Conservation (phyloP, 192 early-diverging fungal species). For the Phycomyces blakesleeanus region DNA sequence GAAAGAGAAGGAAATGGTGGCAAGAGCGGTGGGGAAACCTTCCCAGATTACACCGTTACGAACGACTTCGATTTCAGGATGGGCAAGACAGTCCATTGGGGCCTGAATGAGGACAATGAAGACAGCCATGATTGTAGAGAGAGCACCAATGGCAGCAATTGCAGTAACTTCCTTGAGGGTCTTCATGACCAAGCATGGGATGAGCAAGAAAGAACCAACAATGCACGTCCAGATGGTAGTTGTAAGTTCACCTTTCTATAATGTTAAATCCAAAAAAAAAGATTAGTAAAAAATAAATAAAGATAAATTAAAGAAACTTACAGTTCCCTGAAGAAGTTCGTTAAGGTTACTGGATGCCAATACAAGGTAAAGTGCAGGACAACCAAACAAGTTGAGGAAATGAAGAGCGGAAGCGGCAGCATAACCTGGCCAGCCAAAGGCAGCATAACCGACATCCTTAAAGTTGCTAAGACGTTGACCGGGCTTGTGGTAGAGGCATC, state of each 20-base stretch:
- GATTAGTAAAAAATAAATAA: neutral
- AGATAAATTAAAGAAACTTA: constrained; percentile 9
- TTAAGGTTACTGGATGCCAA: constrained; percentile 70
- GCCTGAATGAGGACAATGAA: constrained; percentile 65
- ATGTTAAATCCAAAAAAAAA: too few species aligned
- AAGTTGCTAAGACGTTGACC: constrained; percentile 46
- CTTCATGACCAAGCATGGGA: constrained; percentile 75
- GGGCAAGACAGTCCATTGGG: constrained; percentile 42
- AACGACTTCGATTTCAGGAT: constrained; percentile 29
- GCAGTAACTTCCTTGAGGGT: constrained; percentile 76
- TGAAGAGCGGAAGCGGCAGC: constrained; percentile 57
- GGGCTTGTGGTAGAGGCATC: constrained; percentile 72
- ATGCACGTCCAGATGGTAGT: constrained; percentile 60
- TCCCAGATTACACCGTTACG: constrained; percentile 57
- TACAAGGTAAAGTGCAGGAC: constrained; percentile 67
- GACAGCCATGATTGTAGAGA: constrained; percentile 72
- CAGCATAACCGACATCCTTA: constrained; percentile 67
- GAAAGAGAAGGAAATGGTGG: constrained; percentile 81
- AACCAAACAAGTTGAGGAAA: constrained; percentile 64
- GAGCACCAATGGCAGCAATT: constrained; percentile 70
- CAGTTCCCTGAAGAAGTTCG: constrained; percentile 45
- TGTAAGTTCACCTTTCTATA: constrained; percentile 16
- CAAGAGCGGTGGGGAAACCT: constrained; percentile 71
- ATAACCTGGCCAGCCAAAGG: constrained; percentile 67
- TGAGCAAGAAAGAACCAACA: constrained; percentile 56